phyloP scores from a whole-genome alignment of 257 asterid species.

The Voacanga thouarsii region DNA sequence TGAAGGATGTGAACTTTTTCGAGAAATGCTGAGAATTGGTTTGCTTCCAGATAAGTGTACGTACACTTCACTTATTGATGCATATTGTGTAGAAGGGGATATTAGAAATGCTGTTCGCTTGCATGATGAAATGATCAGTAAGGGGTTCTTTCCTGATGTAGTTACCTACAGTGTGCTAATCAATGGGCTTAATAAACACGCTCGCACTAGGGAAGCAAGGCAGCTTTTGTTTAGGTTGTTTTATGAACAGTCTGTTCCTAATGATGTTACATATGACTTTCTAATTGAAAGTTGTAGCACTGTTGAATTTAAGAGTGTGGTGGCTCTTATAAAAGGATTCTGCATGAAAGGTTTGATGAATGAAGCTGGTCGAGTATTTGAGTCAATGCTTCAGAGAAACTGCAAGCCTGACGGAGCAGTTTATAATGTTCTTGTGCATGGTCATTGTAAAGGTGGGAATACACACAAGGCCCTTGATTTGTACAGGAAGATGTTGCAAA shows the following conservation, averaged over 20 bases:
- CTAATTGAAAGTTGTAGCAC: constrained; percentile 68
- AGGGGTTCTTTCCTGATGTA: constrained; percentile 75
- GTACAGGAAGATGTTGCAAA: constrained; percentile 54
- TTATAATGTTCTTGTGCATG: constrained; percentile 68
- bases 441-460: constrained; percentile 66
- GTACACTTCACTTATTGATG: constrained; percentile 75
- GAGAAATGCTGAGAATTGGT: constrained; percentile 57
- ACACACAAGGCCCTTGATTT: constrained; percentile 52
- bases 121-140: constrained; percentile 69
- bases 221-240: constrained; percentile 62
- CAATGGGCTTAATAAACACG: constrained; percentile 66
- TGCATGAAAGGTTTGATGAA: constrained; percentile 87
- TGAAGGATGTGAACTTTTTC: constrained; percentile 66
- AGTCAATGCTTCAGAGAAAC: constrained; percentile 49
- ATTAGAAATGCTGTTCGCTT: constrained; percentile 51
- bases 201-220: constrained; percentile 73
- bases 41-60: constrained; percentile 72
- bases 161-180: constrained; percentile 85
- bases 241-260: constrained; percentile 55
- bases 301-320: constrained; percentile 44
- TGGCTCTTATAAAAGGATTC: constrained; percentile 74
- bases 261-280: constrained; percentile 54
- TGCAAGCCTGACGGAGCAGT: constrained; percentile 57
- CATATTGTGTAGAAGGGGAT: constrained; percentile 66
- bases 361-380: constrained; percentile 68